Evolutionary conservation across 768 basidiomycete genomes (phyloP), one percentile per base, ranked within the genome.

Genomic region (Fomitopsis pulvina): DNA sequence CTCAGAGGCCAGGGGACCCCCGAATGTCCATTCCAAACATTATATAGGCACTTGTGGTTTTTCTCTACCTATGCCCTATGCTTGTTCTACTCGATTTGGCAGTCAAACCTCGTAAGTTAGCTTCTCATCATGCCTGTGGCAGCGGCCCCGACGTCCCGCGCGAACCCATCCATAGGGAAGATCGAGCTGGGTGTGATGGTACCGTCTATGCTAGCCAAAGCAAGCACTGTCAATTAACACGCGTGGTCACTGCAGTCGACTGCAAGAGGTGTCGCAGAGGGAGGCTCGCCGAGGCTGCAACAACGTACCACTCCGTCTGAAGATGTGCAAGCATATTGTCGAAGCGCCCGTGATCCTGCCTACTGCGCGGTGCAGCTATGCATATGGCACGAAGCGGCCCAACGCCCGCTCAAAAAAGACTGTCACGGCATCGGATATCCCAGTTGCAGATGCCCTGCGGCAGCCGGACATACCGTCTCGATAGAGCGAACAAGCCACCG

Each of bases 241-340:
- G 16, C 25, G 24, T 20, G 27, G 28, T 7, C 3, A n/a, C n/a
- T n/a, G n/a, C n/a, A 48, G n/a, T 8, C 20, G 21, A 22, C 8
- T 45, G 42, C 11, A 22, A 14, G 38, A 32, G 27, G 10, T 22
- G 37, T 29, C 25, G n/a, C 43, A 34, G n/a, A 37, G 12, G 40
- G 30, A 4, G 21, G 69, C 78, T 55, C 52, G 84, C 79, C 59
- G 80, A 67, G 29, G 75, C 81, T n/a, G 81, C 83, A 14, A 78
- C 68, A 40, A 76, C 81, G 4, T 75, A 76, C 85, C 85, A 87
- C 55, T 87, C 85, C 24, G 67, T 66, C 52, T 77, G 68, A 21
- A 86, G 56, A 34, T 78, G 63, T 2, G 51, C 52, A 41, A 80
- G 69, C 2, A 84, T 59, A 10, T 63, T 63, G 40, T 84, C 80